Percentiles rank a stretch among this genome's conserved stretches.
Conservation (phyloP, 805 yeast species). For the Candida qinlingensis region DNA sequence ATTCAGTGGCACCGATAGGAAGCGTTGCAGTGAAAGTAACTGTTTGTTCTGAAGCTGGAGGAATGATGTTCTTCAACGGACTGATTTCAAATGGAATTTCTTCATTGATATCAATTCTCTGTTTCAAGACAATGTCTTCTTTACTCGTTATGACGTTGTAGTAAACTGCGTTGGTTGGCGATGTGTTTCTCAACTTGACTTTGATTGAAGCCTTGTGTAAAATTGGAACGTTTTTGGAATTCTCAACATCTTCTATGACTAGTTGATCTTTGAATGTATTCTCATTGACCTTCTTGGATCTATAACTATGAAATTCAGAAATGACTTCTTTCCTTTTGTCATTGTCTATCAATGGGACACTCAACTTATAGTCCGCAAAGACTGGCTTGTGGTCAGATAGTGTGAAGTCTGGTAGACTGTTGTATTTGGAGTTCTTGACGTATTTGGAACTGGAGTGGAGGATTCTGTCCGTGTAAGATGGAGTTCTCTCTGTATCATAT, state of each 20-base stretch:
- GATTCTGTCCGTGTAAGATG: slow-evolving; percentile 59
- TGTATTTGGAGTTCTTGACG: slow-evolving; percentile 21
- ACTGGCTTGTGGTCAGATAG: slow-evolving; percentile 59
- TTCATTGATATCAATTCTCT: slow-evolving; percentile 19
- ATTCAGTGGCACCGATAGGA: slow-evolving; percentile 23
- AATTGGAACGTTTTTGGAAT: slow-evolving; percentile 21
- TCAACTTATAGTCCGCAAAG: slow-evolving; percentile 29
- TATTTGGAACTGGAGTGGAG: slow-evolving; percentile 33
- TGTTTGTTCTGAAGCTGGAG: slow-evolving; percentile 21
- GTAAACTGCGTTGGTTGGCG: slow-evolving; percentile 7
- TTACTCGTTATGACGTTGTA: slow-evolving; percentile 33
- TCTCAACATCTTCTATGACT: slow-evolving; percentile 31
- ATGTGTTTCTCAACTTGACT: slow-evolving; percentile 29
- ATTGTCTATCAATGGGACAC: slow-evolving; percentile 32
- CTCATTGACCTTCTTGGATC: slow-evolving; percentile 40
- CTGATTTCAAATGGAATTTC: slow-evolving; percentile 16
- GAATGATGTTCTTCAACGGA: slow-evolving; percentile 22
- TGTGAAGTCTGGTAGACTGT: slow-evolving; percentile 17
- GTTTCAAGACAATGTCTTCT: neutral
- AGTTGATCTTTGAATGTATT: slow-evolving; percentile 33
- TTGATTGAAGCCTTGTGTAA: slow-evolving; percentile 22
- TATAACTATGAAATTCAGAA: slow-evolving; percentile 31
- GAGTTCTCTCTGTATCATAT: slow-evolving; percentile 35
- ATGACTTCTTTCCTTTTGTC: slow-evolving; percentile 31
- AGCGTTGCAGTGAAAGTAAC: slow-evolving; percentile 21